A percentile compares a stretch with the other conserved stretches of the same genome.
Conservation (phyloP, 139 green algal genomes). For the Dunaliella primolecta region DNA sequence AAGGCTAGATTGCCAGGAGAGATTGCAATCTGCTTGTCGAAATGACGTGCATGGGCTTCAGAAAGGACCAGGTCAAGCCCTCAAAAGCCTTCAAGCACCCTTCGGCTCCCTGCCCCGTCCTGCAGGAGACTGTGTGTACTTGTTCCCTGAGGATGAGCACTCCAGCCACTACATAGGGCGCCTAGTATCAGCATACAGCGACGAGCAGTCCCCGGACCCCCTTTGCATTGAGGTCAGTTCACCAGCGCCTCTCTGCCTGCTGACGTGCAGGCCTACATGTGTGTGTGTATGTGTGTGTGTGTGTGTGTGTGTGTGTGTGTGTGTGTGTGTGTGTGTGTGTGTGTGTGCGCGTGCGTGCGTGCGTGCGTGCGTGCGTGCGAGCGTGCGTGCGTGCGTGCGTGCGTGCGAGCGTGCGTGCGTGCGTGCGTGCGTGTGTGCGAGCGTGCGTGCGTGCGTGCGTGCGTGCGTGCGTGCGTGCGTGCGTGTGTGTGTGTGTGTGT, state of each 20-base stretch:
- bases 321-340: neutral
- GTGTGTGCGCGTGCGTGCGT: neutral
- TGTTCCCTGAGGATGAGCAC: conserved; percentile 51
- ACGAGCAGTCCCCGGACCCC: conserved; percentile 28
- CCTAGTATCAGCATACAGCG: conserved; percentile 42
- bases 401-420: neutral
- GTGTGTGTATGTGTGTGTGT: neutral
- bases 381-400: neutral
- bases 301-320: neutral
- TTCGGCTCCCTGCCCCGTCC: neutral
- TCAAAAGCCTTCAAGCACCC: too few relatives aligned
- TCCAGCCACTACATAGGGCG: conserved; percentile 48
- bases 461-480: too few relatives aligned
- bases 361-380: neutral
- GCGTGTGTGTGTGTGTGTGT: too few relatives aligned
- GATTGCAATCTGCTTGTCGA: neutral
- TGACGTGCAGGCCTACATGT: neutral
- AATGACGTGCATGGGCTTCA: too few relatives aligned
- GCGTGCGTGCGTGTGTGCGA: neutral
- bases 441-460: too few relatives aligned
- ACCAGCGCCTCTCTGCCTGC: too few relatives aligned
- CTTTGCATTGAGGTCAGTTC: conserved; percentile 52
- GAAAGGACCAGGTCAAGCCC: too few relatives aligned
- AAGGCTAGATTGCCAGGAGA: neutral
- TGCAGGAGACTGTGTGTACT: conserved; percentile 46